Percentiles rank a stretch among this genome's conserved stretches.
These are phyloP conservation scores for Carex sylvatica DNA, from an alignment of 202 grass and related monocot species.

Conservation along the genomic window DNA sequence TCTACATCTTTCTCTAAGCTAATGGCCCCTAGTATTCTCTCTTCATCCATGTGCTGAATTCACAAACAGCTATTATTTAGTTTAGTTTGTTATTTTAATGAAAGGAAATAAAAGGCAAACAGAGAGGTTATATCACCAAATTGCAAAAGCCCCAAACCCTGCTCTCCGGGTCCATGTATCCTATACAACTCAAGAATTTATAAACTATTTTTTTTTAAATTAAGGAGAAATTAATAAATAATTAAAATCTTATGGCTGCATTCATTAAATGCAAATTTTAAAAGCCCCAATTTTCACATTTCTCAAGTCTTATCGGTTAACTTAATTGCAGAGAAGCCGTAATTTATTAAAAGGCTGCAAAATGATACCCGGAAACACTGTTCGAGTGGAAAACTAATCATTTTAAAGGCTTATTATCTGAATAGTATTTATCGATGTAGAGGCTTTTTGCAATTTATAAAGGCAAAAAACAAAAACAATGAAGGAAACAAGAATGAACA, in stretches of 20 bases:
- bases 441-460: background rate
- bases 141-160: background rate
- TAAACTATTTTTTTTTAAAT: background rate
- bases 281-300: background rate
- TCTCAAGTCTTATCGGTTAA: background rate
- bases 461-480: background rate
- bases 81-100: background rate
- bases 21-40: conserved; percentile 66
- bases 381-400: background rate
- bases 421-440: background rate
- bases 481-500: background rate
- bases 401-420: background rate
- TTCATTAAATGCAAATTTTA: background rate
- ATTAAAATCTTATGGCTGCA: background rate
- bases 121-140: background rate
- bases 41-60: conserved; percentile 84
- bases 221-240: background rate
- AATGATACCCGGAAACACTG: background rate
- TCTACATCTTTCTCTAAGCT: conserved; percentile 89
- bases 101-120: background rate
- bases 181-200: background rate
- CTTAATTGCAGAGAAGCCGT: background rate
- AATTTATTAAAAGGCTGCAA: background rate
- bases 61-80: background rate
- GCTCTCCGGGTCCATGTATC: background rate